Base-by-base conservation (phyloP, 495 filamentous ascomycete genomes). In the Hypoxylon perforatum region DNA sequence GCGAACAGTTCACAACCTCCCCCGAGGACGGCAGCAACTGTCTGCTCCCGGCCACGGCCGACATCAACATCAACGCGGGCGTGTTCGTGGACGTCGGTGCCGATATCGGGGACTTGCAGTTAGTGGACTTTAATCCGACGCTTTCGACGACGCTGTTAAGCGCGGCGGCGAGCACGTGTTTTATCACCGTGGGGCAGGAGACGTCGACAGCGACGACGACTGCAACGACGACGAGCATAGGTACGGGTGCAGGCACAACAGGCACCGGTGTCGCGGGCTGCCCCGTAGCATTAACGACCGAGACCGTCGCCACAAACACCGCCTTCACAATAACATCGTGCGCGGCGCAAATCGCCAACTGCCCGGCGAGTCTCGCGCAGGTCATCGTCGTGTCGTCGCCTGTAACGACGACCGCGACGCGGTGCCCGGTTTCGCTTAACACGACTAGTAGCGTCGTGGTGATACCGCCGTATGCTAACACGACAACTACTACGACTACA, bases 131-230 rank as follows among this genome's bases (percentile, higher is more conserved):
- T 42, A 62, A 71, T 52, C 70, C 70, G 4, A 69, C 58, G 14
- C 64, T 70, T 15, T 66, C 62, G 35, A 75, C 75, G 15, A 72
- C 74, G 23, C 61, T 77, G 14, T 73, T 73, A 52, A 66, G 62
- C 17, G 75, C 73, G n/a, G 56, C 67, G 0, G 68, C 75, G 0
- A 77, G 57, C 47, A 73, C 71, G 6, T 77, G 75, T 51, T 63
- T 77, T 46, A 17, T 49, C 2, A 61, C 57, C 30, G 48, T 30
- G 10, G 46, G 47, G 7, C 17, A 51, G 21, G 54, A 9, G 9
- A 63, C 56, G n/a, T n/a, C 21, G 14, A 46, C 45, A 6, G 25
- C 25, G 3, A 28, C 25, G 25, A 7, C 25, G 25, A 28, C 25
- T n/a, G n/a, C n/a, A 7, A 28, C 25, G 25, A 28, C 25, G 25